Base-by-base conservation (phyloP, 1,284 basidiomycete genomes). In the Cronartium quercuum region DNA sequence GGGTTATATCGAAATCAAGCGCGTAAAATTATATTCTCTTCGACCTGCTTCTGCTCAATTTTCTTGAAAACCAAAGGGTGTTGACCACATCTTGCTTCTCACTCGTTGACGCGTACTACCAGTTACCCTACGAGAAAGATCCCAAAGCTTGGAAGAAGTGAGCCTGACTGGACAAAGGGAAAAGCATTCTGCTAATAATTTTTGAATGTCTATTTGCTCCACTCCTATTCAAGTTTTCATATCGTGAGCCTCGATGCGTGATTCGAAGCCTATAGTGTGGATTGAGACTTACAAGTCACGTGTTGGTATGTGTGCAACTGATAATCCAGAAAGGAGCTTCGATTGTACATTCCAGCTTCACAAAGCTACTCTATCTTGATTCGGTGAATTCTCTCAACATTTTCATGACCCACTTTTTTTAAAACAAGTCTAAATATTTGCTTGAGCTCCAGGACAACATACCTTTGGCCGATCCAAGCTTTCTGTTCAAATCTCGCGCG, bases 131-230 rank as follows among this genome's bases (percentile, higher is more conserved):
- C 51, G 21, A n/a, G 29, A 57, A 57, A 57, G 51, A 57, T 57
- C 51, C 21, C 21, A 57, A 57, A 57, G 51, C 51, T 21, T 57
- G 51, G 51, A 57, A 57, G 51, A 57, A 57, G 51, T 57, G 29
- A 57, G 51, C 18, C 1, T 29, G 29, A 29, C 29, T 29, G 29
- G 29, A 29, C 29, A 29, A 29, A 29, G 29, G 29, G 29, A 29
- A 29, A 29, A 29, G 29, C 29, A 29, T 29, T 29, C 29, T 29
- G 29, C 29, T 29, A 29, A 29, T 29, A 29, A 29, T 29, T 29
- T 29, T 29, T 29, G 29, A 29, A 29, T 29, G 29, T 29, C 29
- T 29, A 29, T 29, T 29, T 29, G 1, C 51, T n/a, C 21, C 21
- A 57, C 15, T 1, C 51, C 21, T 57, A 21, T 57, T 29, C 18